Conservation (phyloP, 2,329 filamentous ascomycete species). For the Paraphaeosphaeria sporulosa region DNA sequence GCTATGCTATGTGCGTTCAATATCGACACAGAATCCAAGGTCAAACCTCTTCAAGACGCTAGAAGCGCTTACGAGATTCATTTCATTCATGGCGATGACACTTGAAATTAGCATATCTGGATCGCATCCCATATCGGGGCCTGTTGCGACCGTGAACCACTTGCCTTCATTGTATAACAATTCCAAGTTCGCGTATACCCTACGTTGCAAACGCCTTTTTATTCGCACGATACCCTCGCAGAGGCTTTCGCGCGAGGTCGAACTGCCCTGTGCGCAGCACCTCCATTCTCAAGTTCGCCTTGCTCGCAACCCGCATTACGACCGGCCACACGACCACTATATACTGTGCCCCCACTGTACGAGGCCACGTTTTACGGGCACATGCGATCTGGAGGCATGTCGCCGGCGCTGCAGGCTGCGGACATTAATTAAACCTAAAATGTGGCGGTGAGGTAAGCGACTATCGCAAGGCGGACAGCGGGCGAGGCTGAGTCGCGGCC, state of each 20-base stretch:
- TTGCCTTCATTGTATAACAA: not conserved
- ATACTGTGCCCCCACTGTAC: not conserved
- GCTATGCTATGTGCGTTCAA: not conserved
- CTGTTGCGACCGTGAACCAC: not conserved
- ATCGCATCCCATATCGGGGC: not conserved
- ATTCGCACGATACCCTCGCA: not conserved
- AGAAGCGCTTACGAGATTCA: not conserved
- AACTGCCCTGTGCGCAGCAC: slow-evolving; percentile 1
- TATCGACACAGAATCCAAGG: not conserved
- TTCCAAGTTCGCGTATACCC: not conserved
- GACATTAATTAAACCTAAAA: not conserved
- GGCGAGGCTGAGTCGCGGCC: slow-evolving; percentile 6
- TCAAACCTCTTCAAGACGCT: not conserved
- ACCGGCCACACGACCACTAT: not conserved
- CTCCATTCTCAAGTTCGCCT: not conserved
- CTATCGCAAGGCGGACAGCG: slow-evolving; percentile 2
- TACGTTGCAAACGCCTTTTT: not conserved
- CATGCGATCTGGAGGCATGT: not conserved
- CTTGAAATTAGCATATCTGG: not conserved
- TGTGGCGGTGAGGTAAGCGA: slow-evolving; percentile 1
- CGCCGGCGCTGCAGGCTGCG: not conserved
- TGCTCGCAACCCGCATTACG: not conserved
- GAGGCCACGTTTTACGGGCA: not conserved
- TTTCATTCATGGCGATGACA: not conserved
- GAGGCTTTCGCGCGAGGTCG: not conserved